Evolutionary conservation across 352 stramenopile genomes (phyloP).

Genomic region (Thalassiosira oceanica): DNA sequence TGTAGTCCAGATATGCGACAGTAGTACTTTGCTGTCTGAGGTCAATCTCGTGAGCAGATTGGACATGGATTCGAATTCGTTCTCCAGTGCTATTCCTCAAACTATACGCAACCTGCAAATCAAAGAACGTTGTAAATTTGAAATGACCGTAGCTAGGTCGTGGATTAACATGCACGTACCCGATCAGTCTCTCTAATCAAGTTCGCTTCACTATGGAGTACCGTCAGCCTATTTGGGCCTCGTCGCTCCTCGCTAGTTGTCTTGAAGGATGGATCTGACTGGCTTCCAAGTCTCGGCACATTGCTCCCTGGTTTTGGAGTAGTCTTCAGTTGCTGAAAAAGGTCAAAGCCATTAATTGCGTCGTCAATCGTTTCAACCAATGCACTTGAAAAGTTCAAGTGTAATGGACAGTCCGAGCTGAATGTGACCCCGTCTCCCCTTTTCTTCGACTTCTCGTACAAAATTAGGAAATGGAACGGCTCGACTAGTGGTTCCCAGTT

Average conservation of each 20-base stretch:
- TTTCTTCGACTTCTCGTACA: slow-evolving; percentile 69
- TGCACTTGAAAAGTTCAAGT: slow-evolving; percentile 83
- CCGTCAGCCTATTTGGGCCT: slow-evolving; percentile 47
- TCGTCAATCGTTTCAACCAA: slow-evolving; percentile 68
- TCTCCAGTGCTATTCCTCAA: slow-evolving; percentile 84
- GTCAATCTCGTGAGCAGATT: slow-evolving; percentile 41
- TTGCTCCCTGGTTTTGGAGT: no score
- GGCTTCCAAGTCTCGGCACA: no score
- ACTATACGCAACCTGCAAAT: no score
- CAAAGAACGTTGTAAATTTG: no score
- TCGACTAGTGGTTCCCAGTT: slow-evolving; percentile 86
- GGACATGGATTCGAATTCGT: slow-evolving; percentile 72
- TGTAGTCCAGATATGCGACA: slow-evolving; percentile 79
- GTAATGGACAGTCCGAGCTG: slow-evolving; percentile 75
- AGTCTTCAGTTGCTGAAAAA: slow-evolving; percentile 20
- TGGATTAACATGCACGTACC: no score
- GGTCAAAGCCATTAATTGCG: slow-evolving; percentile 43
- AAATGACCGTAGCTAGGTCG: no score
- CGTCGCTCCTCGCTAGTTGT: no score
- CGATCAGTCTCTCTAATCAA: no score
- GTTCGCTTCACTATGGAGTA: slow-evolving; percentile 77
- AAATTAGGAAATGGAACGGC: slow-evolving; percentile 68
- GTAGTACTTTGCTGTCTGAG: slow-evolving; percentile 38
- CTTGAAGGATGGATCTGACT: no score
- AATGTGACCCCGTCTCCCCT: slow-evolving; percentile 80